Evolutionary conservation across 805 yeast genomes (phyloP), one percentile per base, ranked within the genome.

Genomic region (Kurtzmaniella cleridarum): DNA sequence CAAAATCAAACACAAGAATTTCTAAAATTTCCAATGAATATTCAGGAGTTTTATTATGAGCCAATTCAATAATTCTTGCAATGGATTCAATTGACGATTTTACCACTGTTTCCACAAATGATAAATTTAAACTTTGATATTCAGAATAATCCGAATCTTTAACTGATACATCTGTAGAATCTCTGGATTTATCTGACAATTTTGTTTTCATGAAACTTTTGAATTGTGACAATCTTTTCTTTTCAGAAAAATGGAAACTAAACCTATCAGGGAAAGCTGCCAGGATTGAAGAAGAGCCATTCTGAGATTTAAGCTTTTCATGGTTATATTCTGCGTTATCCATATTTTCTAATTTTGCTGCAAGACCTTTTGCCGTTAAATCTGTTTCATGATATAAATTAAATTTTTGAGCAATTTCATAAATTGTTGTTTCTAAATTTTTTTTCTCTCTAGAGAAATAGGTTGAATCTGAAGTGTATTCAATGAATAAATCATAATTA

Each of bases 81-180:
- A 88, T 67, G 1, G 90, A 73, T 59, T 89, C 97, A 27, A 87
- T 82, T 6, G 81, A 74, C 13, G 84, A 75, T 47, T 79, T 81
- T 30, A 88, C 64, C 41, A 86, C 74, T 3, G 69, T 63, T 46
- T 86, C 90, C 2, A 85, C 79, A 18, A 69, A 62, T 12, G 61
- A 49, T 5, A 81, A 54, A 24, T 69, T 66, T 33, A 74, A 45
- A 12, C 51, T 50, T 2, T 54, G 42, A 32, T 44, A 54, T 36
- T 52, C 48, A 30, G 35, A 27, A 30, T 50, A 49, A 5, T 43
- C 41, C 32, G 52, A 35, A 35, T 51, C 47, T 43, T 40, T 43
- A 31, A 28, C 23, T 16, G 36, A 36, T 12, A 45, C 51, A 35
- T 44, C 43, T 9, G 42, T 17, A 36, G 49, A 60, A 39, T 45